A percentile compares a stretch with the other conserved stretches of the same genome.
These are phyloP conservation scores for Pharus latifolius DNA, from an alignment of 176 grass and related monocot species.

Conservation along the genomic window DNA sequence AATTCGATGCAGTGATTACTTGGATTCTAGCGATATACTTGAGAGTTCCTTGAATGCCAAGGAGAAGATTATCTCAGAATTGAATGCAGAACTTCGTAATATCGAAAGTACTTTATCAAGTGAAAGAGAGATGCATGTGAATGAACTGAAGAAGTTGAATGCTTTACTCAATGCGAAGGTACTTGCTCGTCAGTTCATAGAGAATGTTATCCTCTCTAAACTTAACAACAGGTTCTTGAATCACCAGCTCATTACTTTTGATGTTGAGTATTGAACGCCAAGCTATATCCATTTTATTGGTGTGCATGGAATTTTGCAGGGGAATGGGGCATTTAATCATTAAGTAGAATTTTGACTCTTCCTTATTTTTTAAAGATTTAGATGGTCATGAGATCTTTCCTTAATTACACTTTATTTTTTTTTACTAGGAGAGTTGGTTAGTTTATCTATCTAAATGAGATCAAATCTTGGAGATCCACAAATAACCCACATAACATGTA, in stretches of 20 bases:
- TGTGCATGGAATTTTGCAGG: background rate
- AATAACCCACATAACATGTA: no score
- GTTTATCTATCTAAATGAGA: no score
- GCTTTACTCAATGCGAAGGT: conserved; percentile 91
- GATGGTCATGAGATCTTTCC: no score
- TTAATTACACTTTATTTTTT: no score
- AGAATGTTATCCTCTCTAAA: background rate
- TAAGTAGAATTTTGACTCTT: background rate
- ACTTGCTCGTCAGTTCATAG: background rate
- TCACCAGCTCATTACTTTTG: background rate
- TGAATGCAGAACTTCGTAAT: conserved; percentile 92
- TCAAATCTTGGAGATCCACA: no score
- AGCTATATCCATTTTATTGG: background rate
- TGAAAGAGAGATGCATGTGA: conserved; percentile 81
- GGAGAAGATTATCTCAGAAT: conserved; percentile 98
- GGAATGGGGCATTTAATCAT: background rate
- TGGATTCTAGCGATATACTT: conserved; percentile 86
- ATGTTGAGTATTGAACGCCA: background rate
- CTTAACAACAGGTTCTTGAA: background rate
- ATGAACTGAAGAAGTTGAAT: conserved; percentile 88
- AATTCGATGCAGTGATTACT: conserved; percentile 59
- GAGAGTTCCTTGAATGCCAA: conserved; percentile 96
- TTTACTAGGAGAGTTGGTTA: no score
- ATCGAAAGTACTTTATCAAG: conserved; percentile 72
- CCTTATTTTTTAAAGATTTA: no score